Percentiles rank a stretch among this genome's conserved stretches.
These are phyloP conservation scores for Phylloporus gajari DNA, from an alignment of 1,284 basidiomycete species.

Conservation along the genomic window DNA sequence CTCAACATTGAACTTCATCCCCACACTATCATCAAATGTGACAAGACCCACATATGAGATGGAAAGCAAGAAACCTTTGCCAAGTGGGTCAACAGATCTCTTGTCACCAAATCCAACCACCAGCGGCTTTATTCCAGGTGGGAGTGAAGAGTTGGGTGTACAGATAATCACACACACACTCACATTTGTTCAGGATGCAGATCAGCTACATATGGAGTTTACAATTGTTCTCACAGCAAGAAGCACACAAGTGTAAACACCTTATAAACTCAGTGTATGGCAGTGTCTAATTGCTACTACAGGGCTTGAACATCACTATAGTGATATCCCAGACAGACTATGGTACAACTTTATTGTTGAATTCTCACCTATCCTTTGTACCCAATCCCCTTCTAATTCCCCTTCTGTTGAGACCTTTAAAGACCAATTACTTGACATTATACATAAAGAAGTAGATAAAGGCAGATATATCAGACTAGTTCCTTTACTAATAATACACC, in stretches of 20 bases:
- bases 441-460: slow-evolving; percentile 14
- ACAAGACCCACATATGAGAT: background rate
- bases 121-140: background rate
- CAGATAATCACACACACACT: too few species aligned
- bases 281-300: too few species aligned
- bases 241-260: too few species aligned
- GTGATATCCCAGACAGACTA: too few species aligned
- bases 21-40: too few species aligned
- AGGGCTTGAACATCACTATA: too few species aligned
- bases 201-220: too few species aligned
- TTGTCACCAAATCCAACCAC: background rate
- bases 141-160: background rate
- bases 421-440: background rate
- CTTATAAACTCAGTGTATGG: background rate
- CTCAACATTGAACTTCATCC: background rate
- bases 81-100: background rate
- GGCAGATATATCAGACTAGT: slow-evolving; percentile 12
- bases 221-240: too few species aligned
- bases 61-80: background rate
- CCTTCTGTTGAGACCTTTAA: background rate
- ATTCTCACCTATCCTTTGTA: background rate
- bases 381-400: slow-evolving; percentile 8
- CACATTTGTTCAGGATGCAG: slow-evolving; percentile 1
- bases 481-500: background rate
- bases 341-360: background rate